phyloP scores from a whole-genome alignment of 768 basidiomycete genomes.

The Russula lepida region DNA sequence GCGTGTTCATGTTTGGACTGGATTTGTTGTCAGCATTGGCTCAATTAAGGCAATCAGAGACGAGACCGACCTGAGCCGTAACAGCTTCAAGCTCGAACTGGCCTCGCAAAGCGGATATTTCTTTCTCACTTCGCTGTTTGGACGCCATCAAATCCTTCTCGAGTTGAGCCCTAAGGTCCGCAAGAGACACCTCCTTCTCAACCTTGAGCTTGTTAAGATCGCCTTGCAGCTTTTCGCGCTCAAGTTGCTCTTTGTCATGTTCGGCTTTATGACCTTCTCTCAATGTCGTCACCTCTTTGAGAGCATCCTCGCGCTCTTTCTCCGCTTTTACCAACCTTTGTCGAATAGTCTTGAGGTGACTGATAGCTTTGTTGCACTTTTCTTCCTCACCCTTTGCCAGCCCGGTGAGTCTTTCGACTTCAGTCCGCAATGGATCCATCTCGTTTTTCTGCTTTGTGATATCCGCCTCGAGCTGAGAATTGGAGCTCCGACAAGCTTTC shows the following conservation, averaged over 20 bases:
- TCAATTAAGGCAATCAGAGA: not conserved
- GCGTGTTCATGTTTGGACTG: slow-evolving; percentile 69
- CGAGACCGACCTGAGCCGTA: slow-evolving; percentile 53
- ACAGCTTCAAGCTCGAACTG: slow-evolving; percentile 75
- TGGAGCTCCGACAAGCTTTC: slow-evolving; percentile 44
- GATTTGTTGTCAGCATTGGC: slow-evolving; percentile 12
- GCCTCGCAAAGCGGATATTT: slow-evolving; percentile 50
- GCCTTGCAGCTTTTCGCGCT: slow-evolving; percentile 45
- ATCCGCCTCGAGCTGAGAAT: slow-evolving; percentile 42
- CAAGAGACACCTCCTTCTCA: slow-evolving; percentile 55
- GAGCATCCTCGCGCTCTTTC: slow-evolving; percentile 79
- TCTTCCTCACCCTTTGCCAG: slow-evolving; percentile 91
- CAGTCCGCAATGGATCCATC: slow-evolving; percentile 49
- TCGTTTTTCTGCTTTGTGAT: slow-evolving; percentile 45
- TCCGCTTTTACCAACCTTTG: slow-evolving; percentile 96
- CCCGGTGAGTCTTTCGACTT: slow-evolving; percentile 52
- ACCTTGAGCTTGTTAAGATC: slow-evolving; percentile 54
- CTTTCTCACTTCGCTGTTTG: slow-evolving; percentile 69
- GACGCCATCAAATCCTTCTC: slow-evolving; percentile 58
- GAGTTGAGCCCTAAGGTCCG: slow-evolving; percentile 55
- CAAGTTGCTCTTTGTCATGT: slow-evolving; percentile 35
- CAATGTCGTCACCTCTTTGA: slow-evolving; percentile 50
- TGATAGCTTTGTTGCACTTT: slow-evolving; percentile 90
- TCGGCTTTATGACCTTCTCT: slow-evolving; percentile 45
- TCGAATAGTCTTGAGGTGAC: slow-evolving; percentile 87